These are phyloP conservation scores for Chlamydomonas applanata DNA, from an alignment of 139 green algal species.

Conservation along the genomic window DNA sequence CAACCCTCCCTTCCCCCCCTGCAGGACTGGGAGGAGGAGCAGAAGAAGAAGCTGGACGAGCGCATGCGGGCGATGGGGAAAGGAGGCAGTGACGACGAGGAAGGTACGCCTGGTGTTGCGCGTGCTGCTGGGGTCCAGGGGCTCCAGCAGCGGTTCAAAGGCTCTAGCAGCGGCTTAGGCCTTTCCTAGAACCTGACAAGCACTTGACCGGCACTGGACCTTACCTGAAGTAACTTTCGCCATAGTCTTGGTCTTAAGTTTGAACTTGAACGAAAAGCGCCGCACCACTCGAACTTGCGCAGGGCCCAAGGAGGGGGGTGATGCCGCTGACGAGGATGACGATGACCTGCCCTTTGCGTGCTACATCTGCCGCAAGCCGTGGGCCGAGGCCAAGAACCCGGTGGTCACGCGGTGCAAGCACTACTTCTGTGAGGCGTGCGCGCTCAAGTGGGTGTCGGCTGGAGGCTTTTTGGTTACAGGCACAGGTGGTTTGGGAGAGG, in stretches of 20 bases:
- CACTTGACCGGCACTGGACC: too few species aligned
- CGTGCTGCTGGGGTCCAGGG: too few species aligned
- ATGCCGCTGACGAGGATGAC: conserved; percentile 62
- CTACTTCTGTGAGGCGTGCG: conserved; percentile 98
- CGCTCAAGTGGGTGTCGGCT: conserved; percentile 68
- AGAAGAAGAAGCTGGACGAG: conserved; percentile 78
- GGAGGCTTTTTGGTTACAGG: neutral
- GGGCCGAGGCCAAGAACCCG: conserved; percentile 73
- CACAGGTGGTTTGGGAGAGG: too few species aligned
- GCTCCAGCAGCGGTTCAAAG: too few species aligned
- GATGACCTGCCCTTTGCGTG: conserved; percentile 94
- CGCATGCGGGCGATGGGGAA: conserved; percentile 36
- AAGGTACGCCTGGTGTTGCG: conserved; percentile 21
- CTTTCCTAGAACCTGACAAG: too few species aligned
- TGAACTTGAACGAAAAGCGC: too few species aligned
- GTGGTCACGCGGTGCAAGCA: conserved; percentile 94
- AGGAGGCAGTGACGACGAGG: conserved; percentile 55
- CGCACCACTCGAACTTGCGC: too few species aligned
- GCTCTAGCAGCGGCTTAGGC: too few species aligned
- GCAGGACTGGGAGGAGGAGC: conserved; percentile 91
- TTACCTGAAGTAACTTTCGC: too few species aligned
- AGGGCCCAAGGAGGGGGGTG: conserved; percentile 25
- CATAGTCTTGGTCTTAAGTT: too few species aligned
- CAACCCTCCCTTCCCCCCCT: too few species aligned
- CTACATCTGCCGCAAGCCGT: conserved; percentile 84